Evolutionary conservation across 768 basidiomycete genomes (phyloP), one percentile per base, ranked within the genome.

Genomic region (Lactarius vividus): DNA sequence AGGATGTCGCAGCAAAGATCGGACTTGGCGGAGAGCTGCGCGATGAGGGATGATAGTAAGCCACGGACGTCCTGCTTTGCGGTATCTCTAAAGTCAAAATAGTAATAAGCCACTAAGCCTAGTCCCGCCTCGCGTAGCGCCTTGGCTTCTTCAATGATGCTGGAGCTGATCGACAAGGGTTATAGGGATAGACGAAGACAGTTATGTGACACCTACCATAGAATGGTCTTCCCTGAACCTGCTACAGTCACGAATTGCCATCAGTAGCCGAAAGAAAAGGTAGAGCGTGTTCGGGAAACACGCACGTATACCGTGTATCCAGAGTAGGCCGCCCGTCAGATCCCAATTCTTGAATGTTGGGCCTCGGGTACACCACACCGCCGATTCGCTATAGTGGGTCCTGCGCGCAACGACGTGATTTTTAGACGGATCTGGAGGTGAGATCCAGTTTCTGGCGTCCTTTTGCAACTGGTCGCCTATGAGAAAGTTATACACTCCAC

Each of bases 251-350:
- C n/a, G 13, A 15, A 52, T 26, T 26, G 20, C 13, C 23, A 29
- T 28, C 42, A 15, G 29, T 0, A 1, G 20, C n/a, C 0, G 3
- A 55, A 55, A 28, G 28, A 20, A 23, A 42, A 2, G 2, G 11
- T 5, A 23, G 8, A 5, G 6, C 1, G 37, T 9, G 28, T 20
- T 3, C 2, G 13, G 2, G 4, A 52, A 6, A 15, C 7, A 60
- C 62, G n/a, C 10, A 63, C 62, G 54, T 57, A n/a, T 63, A 2
- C 62, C 62, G 28, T 55, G 53, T 13, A 63, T 46, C 55, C 62
- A 63, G 0, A 56, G 31, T 2, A 57, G 54, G 2, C 29, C 56
- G 13, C 62, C 29, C 11, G 1, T 28, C 10, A 26, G 2, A 8
- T 63, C 33, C 62, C 62, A 63, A 4, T 33, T 29, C 6, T 23